A percentile compares a stretch with the other conserved stretches of the same genome.
Conservation (phyloP, 306 rosid genomes). For the Prinsepia uniflora region DNA sequence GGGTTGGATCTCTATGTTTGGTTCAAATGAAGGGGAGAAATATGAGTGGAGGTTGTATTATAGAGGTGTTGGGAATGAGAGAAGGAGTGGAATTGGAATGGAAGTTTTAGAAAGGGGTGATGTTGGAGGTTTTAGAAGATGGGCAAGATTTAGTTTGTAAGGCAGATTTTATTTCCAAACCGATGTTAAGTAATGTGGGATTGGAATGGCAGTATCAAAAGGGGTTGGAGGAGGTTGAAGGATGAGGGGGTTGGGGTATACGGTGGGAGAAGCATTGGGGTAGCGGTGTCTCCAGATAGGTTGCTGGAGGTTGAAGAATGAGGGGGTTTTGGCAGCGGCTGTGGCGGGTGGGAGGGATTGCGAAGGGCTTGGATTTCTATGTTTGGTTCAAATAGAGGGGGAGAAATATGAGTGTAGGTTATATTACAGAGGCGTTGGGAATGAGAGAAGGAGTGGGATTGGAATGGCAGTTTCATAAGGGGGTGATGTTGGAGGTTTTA, state of each 20-base stretch:
- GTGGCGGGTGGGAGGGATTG: conserved; percentile 64
- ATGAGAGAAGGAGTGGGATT: conserved; percentile 56
- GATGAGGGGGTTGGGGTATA: conserved; percentile 64
- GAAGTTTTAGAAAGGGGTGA: conserved; percentile 51
- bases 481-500: conserved; percentile 36
- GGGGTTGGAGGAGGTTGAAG: too few relatives aligned
- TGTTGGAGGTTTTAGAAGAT: conserved; percentile 42
- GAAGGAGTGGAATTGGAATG: conserved; percentile 68
- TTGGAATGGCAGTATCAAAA: too few relatives aligned
- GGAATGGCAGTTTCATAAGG: conserved; percentile 69
- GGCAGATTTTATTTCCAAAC: neutral
- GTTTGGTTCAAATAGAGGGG: conserved; percentile 58
- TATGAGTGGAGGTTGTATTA: conserved; percentile 78
- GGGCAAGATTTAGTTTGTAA: conserved; percentile 58
- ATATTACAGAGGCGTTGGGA: conserved; percentile 65
- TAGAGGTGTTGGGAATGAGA: conserved; percentile 56
- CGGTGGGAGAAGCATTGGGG: conserved; percentile 65
- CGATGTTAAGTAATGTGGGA: conserved; percentile 12
- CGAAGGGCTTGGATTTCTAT: conserved; percentile 58
- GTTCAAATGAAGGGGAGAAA: conserved; percentile 55
- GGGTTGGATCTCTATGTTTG: conserved; percentile 62
- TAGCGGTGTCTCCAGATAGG: conserved; percentile 64
- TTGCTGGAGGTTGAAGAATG: conserved; percentile 52
- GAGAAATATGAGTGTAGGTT: conserved; percentile 63
- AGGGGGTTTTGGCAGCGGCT: conserved; percentile 29